Base-by-base conservation (phyloP, 306 rosid genomes). In the Abrus pulchellus region DNA sequence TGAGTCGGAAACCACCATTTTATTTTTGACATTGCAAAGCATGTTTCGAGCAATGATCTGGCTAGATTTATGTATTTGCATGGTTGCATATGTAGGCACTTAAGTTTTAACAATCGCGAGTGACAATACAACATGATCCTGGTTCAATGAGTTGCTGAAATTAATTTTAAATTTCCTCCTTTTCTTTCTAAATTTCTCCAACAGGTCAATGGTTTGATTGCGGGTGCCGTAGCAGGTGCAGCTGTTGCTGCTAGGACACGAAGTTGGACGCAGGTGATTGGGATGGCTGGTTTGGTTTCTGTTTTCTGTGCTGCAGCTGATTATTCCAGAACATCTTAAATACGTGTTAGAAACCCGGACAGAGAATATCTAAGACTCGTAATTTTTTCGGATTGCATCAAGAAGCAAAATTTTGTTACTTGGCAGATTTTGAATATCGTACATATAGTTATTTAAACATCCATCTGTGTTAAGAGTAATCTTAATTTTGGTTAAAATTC, bases 161-260 rank as follows among this genome's bases (percentile, higher is more conserved):
- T 40, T 53, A 8, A 57, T 54, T 56, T 65, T 13, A 33, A 47
- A 3, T 59, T 63, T 59, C 32, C 7, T 13, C 0, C 1, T 75
- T 71, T 40, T 67, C 10, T 44, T 5, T 38, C 76, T 41, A 29
- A 34, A 52, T 4, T 67, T 54, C 72, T 49, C 38, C 43, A 32
- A 50, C 88, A 96, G 98, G 92, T 93, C 64, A 93, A 93, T 83
- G 91, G 94, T 84, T 45, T 92, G 86, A 56, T 95, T 79, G 94
- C 90, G 50, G 99, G 98, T 54, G 98, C 88, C 45, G 84, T 86
- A 55, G 89, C 92, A 5, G 97, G 99, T 83, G 97, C 86, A 3
- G 88, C 88, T n/a, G 67, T 91, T 77, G 93, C 94, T 47, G 86
- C 94, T 40, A 49, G 91, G 86, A 83, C 98, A 6, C 83, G 97